Evolutionary conservation across 2,329 filamentous ascomycete genomes (phyloP), one percentile per base, ranked within the genome.

Genomic region (Diaporthe humulicola): DNA sequence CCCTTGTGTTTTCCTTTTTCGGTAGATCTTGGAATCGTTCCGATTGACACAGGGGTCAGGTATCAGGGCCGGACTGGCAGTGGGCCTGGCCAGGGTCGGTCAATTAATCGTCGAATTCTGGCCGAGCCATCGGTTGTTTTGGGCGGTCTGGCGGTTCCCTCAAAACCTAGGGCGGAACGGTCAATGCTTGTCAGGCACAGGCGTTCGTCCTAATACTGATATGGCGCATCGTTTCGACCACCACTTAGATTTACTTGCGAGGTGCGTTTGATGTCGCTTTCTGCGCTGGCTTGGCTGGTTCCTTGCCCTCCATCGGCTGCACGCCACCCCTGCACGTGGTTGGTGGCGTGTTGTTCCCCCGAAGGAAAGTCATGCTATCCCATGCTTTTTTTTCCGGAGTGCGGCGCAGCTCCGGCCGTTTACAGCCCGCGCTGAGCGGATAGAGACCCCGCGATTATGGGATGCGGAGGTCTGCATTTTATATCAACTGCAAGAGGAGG

Each of bases 31-130:
- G 64, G 64, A 69, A 69, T 69, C 64, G 64, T 69, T 38, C 64
- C 64, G 48, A 69, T 54, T 69, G 64, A 69, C 64, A 54, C 64
- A 69, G 48, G 45, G 64, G 64, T 40, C 45, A 50, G 64, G 64
- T 69, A 36, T 69, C 64, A 69, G 48, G 64, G 48, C 64, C 54
- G 48, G 64, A 36, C 64, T 54, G 14, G 14, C 54, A 22, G 64
- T 54, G 64, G 64, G 48, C 52, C 64, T 52, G 54, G 48, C 33
- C 64, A 54, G 42, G 28, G 48, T 36, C 64, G 64, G 64, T 69
- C 64, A 69, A 69, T 69, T 69, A 69, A 54, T 69, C 64, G 64
- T 69, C 48, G 8, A 69, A 69, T 69, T 69, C 64, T 40, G 48
- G 64, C 64, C 64, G 33, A 69, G 33, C 48, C 64, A 38, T 33